A percentile compares a stretch with the other conserved stretches of the same genome.
Evolutionary conservation across 1,284 basidiomycete species (phyloP).

Genomic region (Cryptococcus sp.): DNA sequence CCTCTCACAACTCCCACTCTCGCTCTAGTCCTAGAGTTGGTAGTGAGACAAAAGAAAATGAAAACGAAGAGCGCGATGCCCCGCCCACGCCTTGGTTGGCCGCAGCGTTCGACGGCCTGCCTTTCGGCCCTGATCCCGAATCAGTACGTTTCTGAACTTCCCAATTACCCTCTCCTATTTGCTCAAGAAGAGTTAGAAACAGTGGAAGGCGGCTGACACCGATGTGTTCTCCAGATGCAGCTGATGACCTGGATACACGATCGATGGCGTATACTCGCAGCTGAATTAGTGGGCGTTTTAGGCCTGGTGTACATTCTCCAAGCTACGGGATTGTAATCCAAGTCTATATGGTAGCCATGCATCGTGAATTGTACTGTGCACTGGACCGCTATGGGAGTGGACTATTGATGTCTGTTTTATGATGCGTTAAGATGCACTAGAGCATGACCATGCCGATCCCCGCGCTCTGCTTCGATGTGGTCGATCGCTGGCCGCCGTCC

Average conservation of each 20-base stretch:
- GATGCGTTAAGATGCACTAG: conserved; percentile 13
- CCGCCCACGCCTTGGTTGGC: conserved; percentile 16
- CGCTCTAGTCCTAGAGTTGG: too few relatives aligned
- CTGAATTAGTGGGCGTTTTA: conserved; percentile 20
- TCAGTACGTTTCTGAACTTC: conserved; percentile 13
- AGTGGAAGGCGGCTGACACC: too few relatives aligned
- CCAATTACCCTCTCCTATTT: background rate
- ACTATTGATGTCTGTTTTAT: too few relatives aligned
- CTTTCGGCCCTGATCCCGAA: conserved; percentile 28
- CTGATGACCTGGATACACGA: conserved; percentile 17
- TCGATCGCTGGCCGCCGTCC: conserved; percentile 60
- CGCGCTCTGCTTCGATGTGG: conserved; percentile 38
- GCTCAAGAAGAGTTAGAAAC: too few relatives aligned
- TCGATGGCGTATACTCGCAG: conserved; percentile 20
- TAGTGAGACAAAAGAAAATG: too few relatives aligned
- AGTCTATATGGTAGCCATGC: too few relatives aligned
- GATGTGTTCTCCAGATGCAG: conserved; percentile 1
- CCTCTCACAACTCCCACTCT: too few relatives aligned
- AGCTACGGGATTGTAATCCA: conserved; percentile 19
- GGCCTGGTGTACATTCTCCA: conserved; percentile 28
- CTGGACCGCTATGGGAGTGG: too few relatives aligned
- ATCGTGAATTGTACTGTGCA: too few relatives aligned
- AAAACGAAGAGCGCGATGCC: background rate
- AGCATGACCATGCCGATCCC: conserved; percentile 55
- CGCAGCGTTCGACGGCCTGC: conserved; percentile 23